Base-by-base conservation (phyloP, 495 filamentous ascomycete genomes). In the Hypoxylon rickii region DNA sequence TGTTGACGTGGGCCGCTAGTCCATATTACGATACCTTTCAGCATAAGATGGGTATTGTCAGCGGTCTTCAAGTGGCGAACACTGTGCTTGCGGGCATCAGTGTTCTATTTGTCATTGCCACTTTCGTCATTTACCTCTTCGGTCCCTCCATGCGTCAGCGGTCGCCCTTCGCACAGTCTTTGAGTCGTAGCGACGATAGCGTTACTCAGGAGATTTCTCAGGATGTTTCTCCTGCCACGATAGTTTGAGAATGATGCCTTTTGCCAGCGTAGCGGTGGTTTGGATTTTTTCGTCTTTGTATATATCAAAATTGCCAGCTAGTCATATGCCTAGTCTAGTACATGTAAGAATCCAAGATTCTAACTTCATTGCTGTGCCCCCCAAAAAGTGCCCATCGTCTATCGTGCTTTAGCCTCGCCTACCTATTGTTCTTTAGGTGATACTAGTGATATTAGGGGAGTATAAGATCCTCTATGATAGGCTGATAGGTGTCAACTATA, bases 51-150 rank as follows among this genome's bases (percentile, higher is more conserved):
- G n/a, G n/a, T n/a, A 55, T 88, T 89, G 62, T 83, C 80, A 36
- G 54, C 10, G 76, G 76, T 40, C 72, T 94, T 21, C 81, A 87
- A 61, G 77, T 82, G 42, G 87, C 89, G 2, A 87, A 79, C 24
- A 90, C 87, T 0, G 87, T 93, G 55, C 79, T 95, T 8, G 74
- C 83, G 58, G 80, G 73, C 61, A 86, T 95, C 52, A 82, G 87
- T 7, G 66, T 86, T 21, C 22, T 88, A 2, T 76, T 93, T 19
- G 86, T 91, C 2, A 62, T 80, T 15, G 85, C 89, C 3, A 86
- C 92, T 10, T 92, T 91, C 57, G 71, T 85, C 44, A 85, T 92
- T 55, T 93, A 93, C 75, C 87, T 76, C 76, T 81, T 86, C 41
- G 90, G 90, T 1, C 87, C 89, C 0, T 63, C 58, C 2, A 77